These are phyloP conservation scores for Schoenoplectus triqueter DNA, from an alignment of 202 grass and related monocot species.

Conservation along the genomic window DNA sequence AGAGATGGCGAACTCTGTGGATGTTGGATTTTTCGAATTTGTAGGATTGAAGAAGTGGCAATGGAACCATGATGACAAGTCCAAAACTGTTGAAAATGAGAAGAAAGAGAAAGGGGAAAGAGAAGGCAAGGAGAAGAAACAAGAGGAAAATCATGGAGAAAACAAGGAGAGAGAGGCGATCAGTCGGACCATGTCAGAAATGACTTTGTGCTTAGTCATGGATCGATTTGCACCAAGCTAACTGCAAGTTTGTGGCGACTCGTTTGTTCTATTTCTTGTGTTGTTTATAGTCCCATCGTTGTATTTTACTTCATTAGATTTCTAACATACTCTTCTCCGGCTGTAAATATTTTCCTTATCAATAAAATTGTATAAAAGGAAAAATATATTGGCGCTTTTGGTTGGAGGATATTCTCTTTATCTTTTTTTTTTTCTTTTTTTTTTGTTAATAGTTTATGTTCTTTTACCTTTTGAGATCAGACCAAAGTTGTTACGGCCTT, in stretches of 20 bases:
- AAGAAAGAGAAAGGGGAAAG: background rate
- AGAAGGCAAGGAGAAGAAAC: slow-evolving; percentile 9
- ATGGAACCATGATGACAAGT: background rate
- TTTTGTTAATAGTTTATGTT: too few species aligned
- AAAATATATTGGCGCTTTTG: background rate
- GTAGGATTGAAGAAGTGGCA: slow-evolving; percentile 9
- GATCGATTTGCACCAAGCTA: slow-evolving; percentile 32
- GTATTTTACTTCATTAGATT: background rate
- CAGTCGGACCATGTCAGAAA: slow-evolving; percentile 10
- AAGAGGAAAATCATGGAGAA: background rate
- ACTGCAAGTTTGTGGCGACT: background rate
- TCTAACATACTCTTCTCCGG: background rate
- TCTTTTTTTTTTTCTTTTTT: background rate
- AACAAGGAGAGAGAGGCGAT: slow-evolving; percentile 26
- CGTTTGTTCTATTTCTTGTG: background rate
- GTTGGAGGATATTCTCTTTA: background rate
- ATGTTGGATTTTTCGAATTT: slow-evolving; percentile 11
- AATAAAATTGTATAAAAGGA: background rate
- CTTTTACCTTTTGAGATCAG: background rate
- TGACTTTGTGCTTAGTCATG: slow-evolving; percentile 13
- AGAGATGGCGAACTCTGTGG: slow-evolving; percentile 23
- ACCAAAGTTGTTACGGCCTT: too few species aligned
- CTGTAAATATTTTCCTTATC: background rate
- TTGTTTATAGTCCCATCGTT: background rate
- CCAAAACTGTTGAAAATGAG: background rate